Conservation (phyloP, 768 basidiomycete genomes). For the Lactarius quietus region DNA sequence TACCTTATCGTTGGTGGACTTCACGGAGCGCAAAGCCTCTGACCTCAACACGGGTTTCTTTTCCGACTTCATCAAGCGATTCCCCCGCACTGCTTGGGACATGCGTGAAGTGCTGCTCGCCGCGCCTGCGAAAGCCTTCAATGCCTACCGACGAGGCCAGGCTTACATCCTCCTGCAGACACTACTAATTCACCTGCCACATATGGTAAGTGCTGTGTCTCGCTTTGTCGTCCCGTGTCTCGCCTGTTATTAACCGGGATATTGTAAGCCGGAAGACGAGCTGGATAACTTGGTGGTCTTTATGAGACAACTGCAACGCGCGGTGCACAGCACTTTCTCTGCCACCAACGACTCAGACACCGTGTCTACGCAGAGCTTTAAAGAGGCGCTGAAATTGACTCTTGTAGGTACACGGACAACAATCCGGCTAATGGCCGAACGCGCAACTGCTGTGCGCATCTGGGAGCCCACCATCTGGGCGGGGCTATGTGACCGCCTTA, state of each 20-base stretch:
- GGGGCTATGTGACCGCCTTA: constrained; percentile 57
- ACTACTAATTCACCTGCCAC: constrained; percentile 54
- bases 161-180: constrained; percentile 66
- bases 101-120: constrained; percentile 59
- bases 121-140: constrained; percentile 57
- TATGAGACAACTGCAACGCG: constrained; percentile 47
- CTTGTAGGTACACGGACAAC: constrained; percentile 64
- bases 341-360: constrained; percentile 46
- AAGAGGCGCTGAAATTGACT: constrained; percentile 73
- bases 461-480: constrained; percentile 67
- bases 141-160: constrained; percentile 73
- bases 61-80: constrained; percentile 68
- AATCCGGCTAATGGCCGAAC: constrained; percentile 40
- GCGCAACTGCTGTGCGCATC: constrained; percentile 34
- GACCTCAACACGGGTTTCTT: constrained; percentile 71
- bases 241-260: background rate
- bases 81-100: constrained; percentile 61
- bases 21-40: constrained; percentile 77
- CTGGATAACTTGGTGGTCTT: constrained; percentile 45
- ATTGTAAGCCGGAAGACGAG: constrained; percentile 34
- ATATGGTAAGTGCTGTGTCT: constrained; percentile 39
- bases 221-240: background rate
- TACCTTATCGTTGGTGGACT: constrained; percentile 65
- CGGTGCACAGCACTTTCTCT: constrained; percentile 46
- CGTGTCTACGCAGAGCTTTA: constrained; percentile 62